Evolutionary conservation across 2,329 filamentous ascomycete species (phyloP).

Genomic region (Bertia moriformis): DNA sequence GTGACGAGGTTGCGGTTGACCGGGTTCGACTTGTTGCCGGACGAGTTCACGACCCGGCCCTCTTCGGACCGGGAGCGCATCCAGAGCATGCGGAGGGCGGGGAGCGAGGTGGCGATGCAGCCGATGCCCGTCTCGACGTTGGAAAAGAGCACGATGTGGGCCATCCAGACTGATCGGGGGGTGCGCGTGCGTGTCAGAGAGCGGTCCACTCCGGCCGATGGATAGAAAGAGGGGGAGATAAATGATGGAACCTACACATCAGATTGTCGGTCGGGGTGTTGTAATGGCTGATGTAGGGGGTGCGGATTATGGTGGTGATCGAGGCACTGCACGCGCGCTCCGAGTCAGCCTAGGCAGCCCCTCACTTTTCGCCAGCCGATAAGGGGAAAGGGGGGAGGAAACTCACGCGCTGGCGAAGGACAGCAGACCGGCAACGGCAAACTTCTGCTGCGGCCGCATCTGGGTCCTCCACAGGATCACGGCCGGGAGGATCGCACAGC

Average conservation of each 20-base stretch:
- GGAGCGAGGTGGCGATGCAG: constrained; percentile 8
- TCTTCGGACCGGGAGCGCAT: not conserved
- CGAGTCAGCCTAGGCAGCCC: not conserved
- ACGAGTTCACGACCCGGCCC: too few relatives aligned
- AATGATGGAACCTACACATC: too few relatives aligned
- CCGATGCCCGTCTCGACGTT: constrained; percentile 9
- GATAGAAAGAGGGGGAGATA: too few relatives aligned
- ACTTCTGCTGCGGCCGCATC: constrained; percentile 5
- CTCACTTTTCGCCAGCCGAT: too few relatives aligned
- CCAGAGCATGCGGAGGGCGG: constrained; percentile 6
- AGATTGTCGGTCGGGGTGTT: constrained; percentile 6
- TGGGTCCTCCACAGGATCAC: constrained; percentile 3
- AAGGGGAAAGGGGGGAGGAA: not conserved
- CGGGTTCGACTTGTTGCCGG: not conserved
- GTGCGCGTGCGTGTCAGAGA: too few relatives aligned
- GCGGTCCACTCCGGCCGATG: too few relatives aligned
- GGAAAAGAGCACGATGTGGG: constrained; percentile 8
- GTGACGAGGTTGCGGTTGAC: not conserved
- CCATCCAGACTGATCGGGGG: constrained; percentile 7
- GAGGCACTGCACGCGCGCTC: constrained; percentile 5
- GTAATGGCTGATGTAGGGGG: constrained; percentile 9
- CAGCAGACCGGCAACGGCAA: constrained; percentile 5
- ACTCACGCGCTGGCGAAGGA: constrained; percentile 5
- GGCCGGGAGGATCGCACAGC: not conserved
- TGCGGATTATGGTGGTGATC: constrained; percentile 9